Conservation (phyloP, 2,329 filamentous ascomycete species). For the Fusarium lyarnte region DNA sequence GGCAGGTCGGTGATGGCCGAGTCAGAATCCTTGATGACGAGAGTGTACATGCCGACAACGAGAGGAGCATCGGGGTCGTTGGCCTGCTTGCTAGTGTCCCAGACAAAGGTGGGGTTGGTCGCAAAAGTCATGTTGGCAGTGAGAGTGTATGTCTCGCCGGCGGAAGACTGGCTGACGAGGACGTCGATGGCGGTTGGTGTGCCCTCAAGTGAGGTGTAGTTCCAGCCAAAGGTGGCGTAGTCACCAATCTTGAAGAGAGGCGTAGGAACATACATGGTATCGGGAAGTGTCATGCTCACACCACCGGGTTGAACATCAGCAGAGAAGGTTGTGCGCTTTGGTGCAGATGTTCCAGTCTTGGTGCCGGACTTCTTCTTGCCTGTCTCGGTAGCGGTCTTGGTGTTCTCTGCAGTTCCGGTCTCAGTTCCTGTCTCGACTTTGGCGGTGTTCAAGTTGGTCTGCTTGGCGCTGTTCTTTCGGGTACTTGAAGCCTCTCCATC, state of each 20-base stretch:
- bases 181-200: constrained; percentile 70
- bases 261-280: constrained; percentile 53
- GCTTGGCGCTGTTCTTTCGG: constrained; percentile 30
- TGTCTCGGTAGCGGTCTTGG: constrained; percentile 29
- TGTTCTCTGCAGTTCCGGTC: constrained; percentile 23
- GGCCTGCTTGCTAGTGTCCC: constrained; percentile 66
- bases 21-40: constrained; percentile 70
- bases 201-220: constrained; percentile 69
- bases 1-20: constrained; percentile 59
- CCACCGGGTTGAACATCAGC: constrained; percentile 59
- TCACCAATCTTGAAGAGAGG: constrained; percentile 70
- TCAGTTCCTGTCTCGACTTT: constrained; percentile 32
- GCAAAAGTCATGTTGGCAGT: constrained; percentile 70
- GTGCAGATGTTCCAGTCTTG: constrained; percentile 38
- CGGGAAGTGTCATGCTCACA: constrained; percentile 64
- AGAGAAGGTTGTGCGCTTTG: constrained; percentile 55
- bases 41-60: constrained; percentile 65
- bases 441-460: constrained; percentile 55
- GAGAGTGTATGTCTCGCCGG: constrained; percentile 66
- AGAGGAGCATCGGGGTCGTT: constrained; percentile 58
- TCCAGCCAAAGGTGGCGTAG: constrained; percentile 69
- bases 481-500: constrained; percentile 33
- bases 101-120: constrained; percentile 61
- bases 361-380: constrained; percentile 38
- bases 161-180: constrained; percentile 64